Evolutionary conservation across 2,329 filamentous ascomycete species (phyloP).

Genomic region (Phialocephala sp.): DNA sequence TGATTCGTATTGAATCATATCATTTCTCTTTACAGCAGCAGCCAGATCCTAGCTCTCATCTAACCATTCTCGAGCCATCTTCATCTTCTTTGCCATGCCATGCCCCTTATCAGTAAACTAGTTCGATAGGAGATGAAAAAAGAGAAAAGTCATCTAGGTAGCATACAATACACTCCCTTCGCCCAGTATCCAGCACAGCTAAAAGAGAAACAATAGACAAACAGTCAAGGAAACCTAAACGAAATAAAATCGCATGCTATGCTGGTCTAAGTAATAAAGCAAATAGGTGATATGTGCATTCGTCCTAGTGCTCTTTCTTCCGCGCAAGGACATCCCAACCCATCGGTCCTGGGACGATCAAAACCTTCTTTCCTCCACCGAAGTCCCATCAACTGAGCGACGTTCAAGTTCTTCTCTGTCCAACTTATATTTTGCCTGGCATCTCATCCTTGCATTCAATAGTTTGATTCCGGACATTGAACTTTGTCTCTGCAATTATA

Average conservation of each 20-base stretch:
- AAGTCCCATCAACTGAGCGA: background rate
- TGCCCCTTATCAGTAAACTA: no score
- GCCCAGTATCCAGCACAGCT: background rate
- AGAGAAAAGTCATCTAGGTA: background rate
- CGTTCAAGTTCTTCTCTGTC: background rate
- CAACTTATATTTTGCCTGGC: no score
- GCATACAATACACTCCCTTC: background rate
- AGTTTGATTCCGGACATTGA: background rate
- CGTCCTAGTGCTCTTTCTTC: background rate
- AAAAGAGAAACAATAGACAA: background rate
- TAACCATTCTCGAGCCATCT: background rate
- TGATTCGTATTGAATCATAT: background rate
- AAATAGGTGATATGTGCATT: background rate
- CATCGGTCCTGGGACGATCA: no score
- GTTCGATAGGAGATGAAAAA: background rate
- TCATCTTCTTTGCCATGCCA: background rate
- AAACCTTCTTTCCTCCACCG: background rate
- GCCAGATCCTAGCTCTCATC: background rate
- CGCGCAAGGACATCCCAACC: no score
- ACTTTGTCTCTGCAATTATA: background rate
- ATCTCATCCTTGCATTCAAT: background rate
- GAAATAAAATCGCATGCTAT: slow-evolving; percentile 15
- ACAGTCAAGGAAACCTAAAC: background rate
- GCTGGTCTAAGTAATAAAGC: slow-evolving; percentile 7
- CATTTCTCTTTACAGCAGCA: background rate